Conservation (phyloP, 768 basidiomycete genomes). For the Suillus lakei region DNA sequence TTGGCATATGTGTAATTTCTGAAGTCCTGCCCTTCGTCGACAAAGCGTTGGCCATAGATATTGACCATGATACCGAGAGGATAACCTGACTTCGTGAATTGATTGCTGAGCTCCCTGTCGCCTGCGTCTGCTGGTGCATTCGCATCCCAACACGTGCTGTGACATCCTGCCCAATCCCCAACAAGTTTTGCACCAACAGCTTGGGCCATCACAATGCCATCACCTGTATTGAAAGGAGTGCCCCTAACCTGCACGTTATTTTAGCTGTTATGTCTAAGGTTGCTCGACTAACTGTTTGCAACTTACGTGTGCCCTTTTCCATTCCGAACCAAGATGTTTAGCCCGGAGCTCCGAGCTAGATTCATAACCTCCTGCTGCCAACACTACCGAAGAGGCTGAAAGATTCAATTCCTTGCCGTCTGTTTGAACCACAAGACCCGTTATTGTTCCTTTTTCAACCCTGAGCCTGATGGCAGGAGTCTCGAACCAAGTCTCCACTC, state of each 20-base stretch:
- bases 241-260: constrained; percentile 56
- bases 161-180: constrained; percentile 75
- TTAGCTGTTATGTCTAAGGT: background rate
- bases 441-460: constrained; percentile 42
- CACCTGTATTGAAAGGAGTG: constrained; percentile 74
- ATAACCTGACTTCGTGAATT: constrained; percentile 76
- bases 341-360: constrained; percentile 54
- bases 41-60: constrained; percentile 58
- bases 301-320: constrained; percentile 60
- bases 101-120: constrained; percentile 64
- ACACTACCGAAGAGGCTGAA: constrained; percentile 50
- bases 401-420: constrained; percentile 43
- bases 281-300: background rate
- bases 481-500: constrained; percentile 63
- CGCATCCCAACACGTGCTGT: constrained; percentile 75
- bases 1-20: constrained; percentile 77
- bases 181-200: constrained; percentile 55
- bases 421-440: constrained; percentile 50
- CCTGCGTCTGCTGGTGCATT: constrained; percentile 56
- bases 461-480: constrained; percentile 46
- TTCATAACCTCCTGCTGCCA: constrained; percentile 73
- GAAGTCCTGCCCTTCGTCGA: constrained; percentile 75
- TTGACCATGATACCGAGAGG: constrained; percentile 76
- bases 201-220: constrained; percentile 59
- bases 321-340: constrained; percentile 60